Evolutionary conservation across 2,329 filamentous ascomycete genomes (phyloP).

Genomic region (Chrysoporthe deuterocubensis): DNA sequence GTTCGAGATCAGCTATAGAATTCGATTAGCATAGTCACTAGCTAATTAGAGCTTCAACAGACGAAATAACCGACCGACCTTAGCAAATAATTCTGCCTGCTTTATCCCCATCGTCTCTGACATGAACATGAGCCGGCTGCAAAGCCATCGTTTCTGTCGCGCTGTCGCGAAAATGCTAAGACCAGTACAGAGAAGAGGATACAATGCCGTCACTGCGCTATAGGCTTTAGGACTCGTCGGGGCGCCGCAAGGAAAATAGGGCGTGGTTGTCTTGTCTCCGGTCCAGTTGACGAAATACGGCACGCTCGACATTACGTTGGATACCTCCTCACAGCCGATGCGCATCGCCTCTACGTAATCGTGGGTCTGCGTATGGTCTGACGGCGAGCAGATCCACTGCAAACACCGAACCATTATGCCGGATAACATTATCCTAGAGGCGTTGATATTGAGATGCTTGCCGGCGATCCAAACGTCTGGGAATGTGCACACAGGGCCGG

Average conservation of each 20-base stretch:
- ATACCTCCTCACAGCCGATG: conserved; percentile 31
- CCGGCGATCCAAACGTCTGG: conserved; percentile 34
- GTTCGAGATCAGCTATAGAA: neutral
- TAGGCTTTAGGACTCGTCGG: conserved; percentile 33
- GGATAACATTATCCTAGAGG: conserved; percentile 32
- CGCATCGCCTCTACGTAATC: conserved; percentile 31
- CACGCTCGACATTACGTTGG: conserved; percentile 31
- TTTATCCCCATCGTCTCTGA: conserved; percentile 33
- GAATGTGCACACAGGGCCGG: conserved; percentile 30
- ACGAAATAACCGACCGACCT: conserved; percentile 25
- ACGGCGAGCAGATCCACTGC: conserved; percentile 32
- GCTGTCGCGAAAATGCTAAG: conserved; percentile 31
- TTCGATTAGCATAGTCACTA: neutral
- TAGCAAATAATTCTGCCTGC: conserved; percentile 34
- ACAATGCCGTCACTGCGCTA: conserved; percentile 32
- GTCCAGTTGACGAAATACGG: conserved; percentile 34
- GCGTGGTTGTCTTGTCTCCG: conserved; percentile 32
- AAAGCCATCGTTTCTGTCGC: conserved; percentile 31
- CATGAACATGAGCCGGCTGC: conserved; percentile 30
- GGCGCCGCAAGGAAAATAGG: conserved; percentile 34
- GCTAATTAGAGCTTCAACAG: neutral
- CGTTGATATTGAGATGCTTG: conserved; percentile 34
- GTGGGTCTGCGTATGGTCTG: conserved; percentile 31
- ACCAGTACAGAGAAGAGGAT: conserved; percentile 32
- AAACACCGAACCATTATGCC: conserved; percentile 33